Evolutionary conservation across 2,329 filamentous ascomycete species (phyloP), one percentile per base, ranked within the genome.

Genomic region (Thielaviopsis ethacetica): DNA sequence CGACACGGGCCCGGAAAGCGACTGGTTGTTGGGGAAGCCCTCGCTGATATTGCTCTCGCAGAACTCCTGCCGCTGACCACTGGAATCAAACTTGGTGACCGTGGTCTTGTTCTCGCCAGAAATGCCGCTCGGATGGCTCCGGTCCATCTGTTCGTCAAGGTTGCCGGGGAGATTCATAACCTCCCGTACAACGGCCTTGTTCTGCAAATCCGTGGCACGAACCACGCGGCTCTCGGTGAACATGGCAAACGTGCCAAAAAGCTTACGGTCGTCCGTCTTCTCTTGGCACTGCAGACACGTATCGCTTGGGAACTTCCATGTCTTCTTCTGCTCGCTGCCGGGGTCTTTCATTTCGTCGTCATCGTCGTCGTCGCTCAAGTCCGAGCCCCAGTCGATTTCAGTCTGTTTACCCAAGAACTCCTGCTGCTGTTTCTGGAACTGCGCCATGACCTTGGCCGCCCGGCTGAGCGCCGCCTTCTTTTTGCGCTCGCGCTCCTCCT

Each of bases 261-360:
- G 77, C 49, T 85, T 82, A 13, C 84, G 84, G 63, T 97, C 91
- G 65, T 91, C 90, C 2, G 89, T 93, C 65, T 96, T 90, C 71
- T 98, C 94, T 70, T 97, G 93, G 67, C 93, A 98, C 17, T 97
- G 75, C 58, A 98, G 96, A 69, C 93, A 98, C 24, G 90, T 95
- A 17, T 91, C 93, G 24, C 83, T 81, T 1, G 94, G 93, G 68
- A 94, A 98, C 67, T 90, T 93, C 83, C 91, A 95, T 52, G 81
- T 79, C 64, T 86, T 88, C 38, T 52, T 34, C 56, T 69, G 71
- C 59, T 73, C 70, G 67, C 83, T 84, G 21, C 54, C 82, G 79
- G 65, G 84, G 81, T 51, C 34, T 26, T 65, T 88, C 83, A 12
- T 78, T 74, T 9, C 79, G 74, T 55, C 68, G 62, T 87, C 82